Evolutionary conservation across 805 yeast species (phyloP).

Genomic region (Pichia nakasei): DNA sequence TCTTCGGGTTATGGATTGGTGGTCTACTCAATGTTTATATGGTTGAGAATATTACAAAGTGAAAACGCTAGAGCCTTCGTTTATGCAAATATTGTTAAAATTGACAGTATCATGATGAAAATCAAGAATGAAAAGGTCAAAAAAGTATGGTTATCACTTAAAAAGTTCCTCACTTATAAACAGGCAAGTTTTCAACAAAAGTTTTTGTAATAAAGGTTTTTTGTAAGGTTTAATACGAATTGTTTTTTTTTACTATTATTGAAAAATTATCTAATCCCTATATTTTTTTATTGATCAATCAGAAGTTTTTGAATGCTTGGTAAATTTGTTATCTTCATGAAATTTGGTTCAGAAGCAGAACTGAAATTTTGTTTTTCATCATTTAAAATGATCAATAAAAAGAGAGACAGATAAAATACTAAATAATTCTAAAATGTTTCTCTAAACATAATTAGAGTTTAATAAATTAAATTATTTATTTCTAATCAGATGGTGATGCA

Average conservation of each 20-base stretch:
- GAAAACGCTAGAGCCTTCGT: constrained; percentile 38
- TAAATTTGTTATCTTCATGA: constrained; percentile 66
- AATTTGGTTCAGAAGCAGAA: constrained; percentile 90
- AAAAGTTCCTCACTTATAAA: constrained; percentile 33
- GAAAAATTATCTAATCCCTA: too few relatives aligned
- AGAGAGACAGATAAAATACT: not conserved
- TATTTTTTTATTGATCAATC: not conserved
- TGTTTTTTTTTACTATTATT: too few relatives aligned
- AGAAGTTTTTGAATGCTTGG: constrained; percentile 32
- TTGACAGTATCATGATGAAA: constrained; percentile 34
- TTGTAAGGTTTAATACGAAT: too few relatives aligned
- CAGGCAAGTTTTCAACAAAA: constrained; percentile 28
- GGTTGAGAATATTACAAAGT: constrained; percentile 60
- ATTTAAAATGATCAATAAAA: constrained; percentile 24
- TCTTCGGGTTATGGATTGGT: constrained; percentile 63
- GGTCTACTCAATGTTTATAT: constrained; percentile 49
- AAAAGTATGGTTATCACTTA: constrained; percentile 31
- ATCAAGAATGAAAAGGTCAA: constrained; percentile 38
- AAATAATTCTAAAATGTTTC: not conserved
- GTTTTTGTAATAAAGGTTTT: constrained; percentile 9
- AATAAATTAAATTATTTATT: not conserved
- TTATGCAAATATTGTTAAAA: constrained; percentile 30
- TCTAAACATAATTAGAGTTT: constrained; percentile 1
- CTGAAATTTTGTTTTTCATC: constrained; percentile 71
- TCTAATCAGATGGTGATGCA: constrained; percentile 94